Evolutionary conservation across 1,284 basidiomycete genomes (phyloP).

Genomic region (Chalciporus sp.): DNA sequence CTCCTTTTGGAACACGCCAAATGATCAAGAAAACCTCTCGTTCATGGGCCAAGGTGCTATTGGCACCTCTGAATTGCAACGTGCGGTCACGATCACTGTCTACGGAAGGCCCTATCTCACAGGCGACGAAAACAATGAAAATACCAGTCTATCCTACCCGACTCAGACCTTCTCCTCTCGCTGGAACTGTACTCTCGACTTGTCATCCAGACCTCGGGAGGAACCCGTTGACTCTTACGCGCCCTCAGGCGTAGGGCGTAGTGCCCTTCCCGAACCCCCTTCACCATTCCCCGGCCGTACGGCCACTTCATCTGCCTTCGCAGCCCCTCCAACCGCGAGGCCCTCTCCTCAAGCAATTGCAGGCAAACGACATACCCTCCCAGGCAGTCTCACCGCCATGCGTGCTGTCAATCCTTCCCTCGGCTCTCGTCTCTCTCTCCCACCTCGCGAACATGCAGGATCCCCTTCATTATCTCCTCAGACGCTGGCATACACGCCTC

Average conservation of each 20-base stretch:
- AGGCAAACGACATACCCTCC: slow-evolving; percentile 62
- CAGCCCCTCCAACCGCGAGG: slow-evolving; percentile 21
- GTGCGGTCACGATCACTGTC: slow-evolving; percentile 79
- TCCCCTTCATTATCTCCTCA: slow-evolving; percentile 10
- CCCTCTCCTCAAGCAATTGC: slow-evolving; percentile 44
- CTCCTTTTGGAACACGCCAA: slow-evolving; percentile 66
- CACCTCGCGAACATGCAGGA: slow-evolving; percentile 33
- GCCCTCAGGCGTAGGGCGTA: slow-evolving; percentile 37
- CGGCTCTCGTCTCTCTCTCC: slow-evolving; percentile 32
- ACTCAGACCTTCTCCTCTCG: slow-evolving; percentile 76
- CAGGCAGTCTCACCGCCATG: slow-evolving; percentile 37
- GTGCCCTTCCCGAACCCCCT: slow-evolving; percentile 68
- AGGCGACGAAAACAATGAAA: slow-evolving; percentile 14
- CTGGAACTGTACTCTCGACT: slow-evolving; percentile 87
- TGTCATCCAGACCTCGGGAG: slow-evolving; percentile 48
- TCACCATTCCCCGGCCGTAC: slow-evolving; percentile 65
- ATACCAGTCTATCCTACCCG: slow-evolving; percentile 48
- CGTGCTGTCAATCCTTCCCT: slow-evolving; percentile 43
- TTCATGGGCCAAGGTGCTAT: slow-evolving; percentile 28
- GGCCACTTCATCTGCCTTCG: slow-evolving; percentile 24
- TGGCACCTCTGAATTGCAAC: slow-evolving; percentile 54
- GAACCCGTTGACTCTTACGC: slow-evolving; percentile 26
- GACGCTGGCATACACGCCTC: slow-evolving; percentile 34
- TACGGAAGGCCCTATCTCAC: slow-evolving; percentile 64
- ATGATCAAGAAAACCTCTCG: slow-evolving; percentile 56